These are phyloP conservation scores for Colletotrichum salicis DNA, from an alignment of 2,329 filamentous ascomycete species.

Conservation along the genomic window DNA sequence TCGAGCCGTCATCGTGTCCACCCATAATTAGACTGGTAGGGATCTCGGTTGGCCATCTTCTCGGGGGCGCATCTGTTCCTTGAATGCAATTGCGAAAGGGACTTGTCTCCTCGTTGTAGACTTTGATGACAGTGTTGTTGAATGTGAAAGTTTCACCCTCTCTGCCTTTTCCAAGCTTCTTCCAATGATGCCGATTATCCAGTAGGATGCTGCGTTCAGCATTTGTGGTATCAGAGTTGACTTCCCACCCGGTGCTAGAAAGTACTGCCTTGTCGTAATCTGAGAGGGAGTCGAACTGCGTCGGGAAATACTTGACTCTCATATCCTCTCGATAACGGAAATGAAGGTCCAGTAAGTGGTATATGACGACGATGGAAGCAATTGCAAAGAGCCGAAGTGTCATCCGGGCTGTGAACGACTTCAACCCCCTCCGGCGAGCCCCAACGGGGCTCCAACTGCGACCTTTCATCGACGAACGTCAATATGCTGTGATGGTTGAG, in stretches of 20 bases:
- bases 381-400: conserved; percentile 17
- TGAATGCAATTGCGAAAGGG: conserved; percentile 47
- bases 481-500: neutral
- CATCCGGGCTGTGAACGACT: conserved; percentile 12
- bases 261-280: conserved; percentile 17
- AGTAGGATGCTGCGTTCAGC: conserved; percentile 31
- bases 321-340: conserved; percentile 27
- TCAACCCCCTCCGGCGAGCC: conserved; percentile 12
- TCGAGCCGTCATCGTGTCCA: conserved; percentile 34
- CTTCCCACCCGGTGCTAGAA: conserved; percentile 8
- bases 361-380: conserved; percentile 12
- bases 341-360: conserved; percentile 29
- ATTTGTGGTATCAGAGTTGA: neutral
- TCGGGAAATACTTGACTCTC: conserved; percentile 33
- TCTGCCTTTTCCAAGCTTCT: conserved; percentile 41
- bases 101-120: conserved; percentile 40
- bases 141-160: conserved; percentile 46
- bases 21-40: conserved; percentile 43
- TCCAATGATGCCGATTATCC: conserved; percentile 41
- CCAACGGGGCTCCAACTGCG: conserved; percentile 30
- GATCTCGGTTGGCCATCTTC: conserved; percentile 47
- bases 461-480: conserved; percentile 11
- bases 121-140: conserved; percentile 44
- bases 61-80: neutral
- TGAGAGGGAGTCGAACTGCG: conserved; percentile 17